Conservation (phyloP, 176 grass and related monocot genomes). For the Carex cristatella region DNA sequence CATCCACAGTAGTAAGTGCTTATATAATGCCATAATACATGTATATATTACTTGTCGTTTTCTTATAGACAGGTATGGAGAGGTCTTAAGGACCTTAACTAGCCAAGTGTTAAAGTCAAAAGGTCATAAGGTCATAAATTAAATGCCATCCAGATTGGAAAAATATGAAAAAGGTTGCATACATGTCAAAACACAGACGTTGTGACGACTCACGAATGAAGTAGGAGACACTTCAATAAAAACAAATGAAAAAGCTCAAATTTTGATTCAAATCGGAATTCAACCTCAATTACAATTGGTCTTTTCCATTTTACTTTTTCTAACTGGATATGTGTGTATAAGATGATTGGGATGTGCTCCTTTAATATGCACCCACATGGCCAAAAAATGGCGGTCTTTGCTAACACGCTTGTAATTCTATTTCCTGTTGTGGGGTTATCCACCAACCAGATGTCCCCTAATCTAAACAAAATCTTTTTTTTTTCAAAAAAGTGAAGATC, state of each 20-base stretch:
- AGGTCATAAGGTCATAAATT: too few species aligned
- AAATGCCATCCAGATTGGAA: not conserved
- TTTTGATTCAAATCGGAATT: not conserved
- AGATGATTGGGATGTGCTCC: too few species aligned
- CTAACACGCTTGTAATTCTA: not conserved
- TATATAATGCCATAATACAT: too few species aligned
- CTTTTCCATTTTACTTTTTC: too few species aligned
- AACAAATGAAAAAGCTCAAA: not conserved
- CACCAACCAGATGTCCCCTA: not conserved
- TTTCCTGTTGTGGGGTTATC: not conserved
- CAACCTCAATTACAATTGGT: not conserved
- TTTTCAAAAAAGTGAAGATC: too few species aligned
- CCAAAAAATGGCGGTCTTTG: not conserved
- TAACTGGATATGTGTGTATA: too few species aligned
- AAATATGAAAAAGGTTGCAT: not conserved
- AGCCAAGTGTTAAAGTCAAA: too few species aligned
- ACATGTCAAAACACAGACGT: not conserved
- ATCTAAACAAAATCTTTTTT: not conserved
- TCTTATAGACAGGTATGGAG: too few species aligned
- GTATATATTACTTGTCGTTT: too few species aligned
- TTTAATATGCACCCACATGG: not conserved
- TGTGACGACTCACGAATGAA: not conserved
- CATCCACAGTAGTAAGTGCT: too few species aligned
- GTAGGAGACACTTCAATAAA: not conserved
- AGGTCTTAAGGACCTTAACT: too few species aligned